Base-by-base conservation (phyloP, 2,329 filamentous ascomycete genomes). In the Lizonia empirigonia region DNA sequence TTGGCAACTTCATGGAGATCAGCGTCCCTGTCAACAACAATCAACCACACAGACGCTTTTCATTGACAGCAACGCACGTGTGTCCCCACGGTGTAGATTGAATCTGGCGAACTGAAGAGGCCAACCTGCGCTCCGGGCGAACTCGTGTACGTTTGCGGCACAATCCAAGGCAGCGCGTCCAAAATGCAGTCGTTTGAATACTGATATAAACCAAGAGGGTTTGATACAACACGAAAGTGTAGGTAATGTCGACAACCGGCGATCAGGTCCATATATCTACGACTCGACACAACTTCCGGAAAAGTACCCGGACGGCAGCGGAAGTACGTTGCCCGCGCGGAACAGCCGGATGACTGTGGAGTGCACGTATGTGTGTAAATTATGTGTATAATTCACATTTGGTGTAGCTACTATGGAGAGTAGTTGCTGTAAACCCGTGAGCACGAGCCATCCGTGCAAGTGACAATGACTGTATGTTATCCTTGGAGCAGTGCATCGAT, bases 61-160 rank as follows among this genome's bases (percentile, higher is more conserved):
- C 27, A 45, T 44, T 26, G 15, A 47, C 19, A 16, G 8, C 20
- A 42, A 7, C 38, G 49, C 27, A 32, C 44, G 36, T 48, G 52
- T 34, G 26, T 51, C 58, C 55, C 60, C 60, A 50, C 53, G 59
- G 59, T 55, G 55, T 39, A 30, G n/a, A 27, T 39, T 47, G 49
- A 29, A 23, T 45, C 24, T 53, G 53, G 26, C 39, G 32, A 45
- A 18, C 10, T 24, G 20, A 16, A 53, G 46, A 48, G 42, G 51
- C 53, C 30, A 33, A 51, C 44, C 54, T 55, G 44, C 19, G n/a
- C 8, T 16, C 42, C 39, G 56, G 51, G 53, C 33, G 37, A 35
- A 36, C 23, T 53, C 42, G 49, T 20, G 44, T 52, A 44, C 38
- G 37, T 22, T 34, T 12, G 49, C 26, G 10, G 33, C 24, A 52